Conservation (phyloP, 805 yeast genomes). For the Schizosaccharomyces osmophilus region DNA sequence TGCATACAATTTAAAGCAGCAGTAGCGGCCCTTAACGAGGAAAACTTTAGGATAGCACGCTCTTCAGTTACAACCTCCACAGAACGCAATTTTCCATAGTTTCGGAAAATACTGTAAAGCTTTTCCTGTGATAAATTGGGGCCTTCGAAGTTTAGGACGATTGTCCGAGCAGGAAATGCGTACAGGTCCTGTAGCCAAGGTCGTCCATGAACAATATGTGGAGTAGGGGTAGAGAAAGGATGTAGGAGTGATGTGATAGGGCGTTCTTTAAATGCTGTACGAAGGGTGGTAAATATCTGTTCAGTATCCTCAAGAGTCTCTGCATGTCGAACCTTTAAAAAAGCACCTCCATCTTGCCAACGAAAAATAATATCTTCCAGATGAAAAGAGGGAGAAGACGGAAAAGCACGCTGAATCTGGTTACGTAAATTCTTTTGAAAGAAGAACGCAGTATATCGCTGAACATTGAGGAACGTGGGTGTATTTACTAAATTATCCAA, state of each 20-base stretch:
- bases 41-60: constrained; percentile 28
- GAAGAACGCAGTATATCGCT: constrained; percentile 20
- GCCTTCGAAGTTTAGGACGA: constrained; percentile 56
- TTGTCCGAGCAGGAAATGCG: constrained; percentile 38
- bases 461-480: not conserved
- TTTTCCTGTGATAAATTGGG: constrained; percentile 53
- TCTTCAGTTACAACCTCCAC: constrained; percentile 33
- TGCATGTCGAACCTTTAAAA: constrained; percentile 52
- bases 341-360: constrained; percentile 71
- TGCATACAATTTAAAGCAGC: constrained; percentile 79
- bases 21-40: constrained; percentile 42
- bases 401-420: not conserved
- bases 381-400: not conserved
- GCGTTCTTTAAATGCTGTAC: constrained; percentile 14
- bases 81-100: constrained; percentile 67
- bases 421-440: constrained; percentile 16
- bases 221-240: constrained; percentile 24
- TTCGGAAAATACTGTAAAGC: constrained; percentile 52
- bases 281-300: constrained; percentile 27
- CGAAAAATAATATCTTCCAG: not conserved
- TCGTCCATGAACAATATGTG: constrained; percentile 62
- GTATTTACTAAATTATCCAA: constrained; percentile 7
- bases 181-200: constrained; percentile 94
- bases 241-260: constrained; percentile 15
- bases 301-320: constrained; percentile 24